A percentile compares a stretch with the other conserved stretches of the same genome.
Evolutionary conservation across 306 rosid species (phyloP).

Genomic region (Astragalus membranaceus): DNA sequence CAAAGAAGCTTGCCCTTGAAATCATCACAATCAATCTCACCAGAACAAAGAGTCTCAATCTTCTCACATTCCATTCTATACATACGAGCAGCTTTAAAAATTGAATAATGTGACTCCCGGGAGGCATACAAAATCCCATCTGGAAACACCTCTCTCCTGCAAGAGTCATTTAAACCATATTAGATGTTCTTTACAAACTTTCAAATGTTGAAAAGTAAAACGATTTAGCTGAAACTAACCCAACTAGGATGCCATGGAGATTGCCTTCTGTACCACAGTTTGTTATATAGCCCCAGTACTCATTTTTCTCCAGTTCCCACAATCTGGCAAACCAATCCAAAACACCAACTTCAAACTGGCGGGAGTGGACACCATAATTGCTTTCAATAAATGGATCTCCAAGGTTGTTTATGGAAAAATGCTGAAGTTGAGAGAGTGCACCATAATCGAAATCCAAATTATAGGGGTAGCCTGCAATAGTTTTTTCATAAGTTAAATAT

Average conservation of each 20-base stretch:
- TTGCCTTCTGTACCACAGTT: slow-evolving; percentile 99
- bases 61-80: slow-evolving; percentile 49
- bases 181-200: neutral
- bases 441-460: slow-evolving; percentile 96
- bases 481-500: neutral
- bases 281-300: slow-evolving; percentile 99
- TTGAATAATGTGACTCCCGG: slow-evolving; percentile 43
- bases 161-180: slow-evolving; percentile 11
- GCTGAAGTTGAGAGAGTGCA: slow-evolving; percentile 79
- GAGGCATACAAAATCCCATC: slow-evolving; percentile 53
- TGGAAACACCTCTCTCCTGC: slow-evolving; percentile 54
- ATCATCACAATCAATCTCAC: slow-evolving; percentile 58
- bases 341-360: slow-evolving; percentile 91
- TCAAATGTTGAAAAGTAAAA: neutral
- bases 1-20: slow-evolving; percentile 38
- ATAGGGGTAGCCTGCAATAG: slow-evolving; percentile 65
- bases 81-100: slow-evolving; percentile 50
- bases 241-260: slow-evolving; percentile 71
- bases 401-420: slow-evolving; percentile 89
- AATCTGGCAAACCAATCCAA: slow-evolving; percentile 96
- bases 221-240: slow-evolving; percentile 29
- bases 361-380: slow-evolving; percentile 91
- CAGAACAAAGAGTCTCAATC: slow-evolving; percentile 34
- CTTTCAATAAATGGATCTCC: slow-evolving; percentile 99
- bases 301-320: slow-evolving; percentile 88